Conservation (phyloP, 129 eudicot species). For the Helianthus tuberosus region DNA sequence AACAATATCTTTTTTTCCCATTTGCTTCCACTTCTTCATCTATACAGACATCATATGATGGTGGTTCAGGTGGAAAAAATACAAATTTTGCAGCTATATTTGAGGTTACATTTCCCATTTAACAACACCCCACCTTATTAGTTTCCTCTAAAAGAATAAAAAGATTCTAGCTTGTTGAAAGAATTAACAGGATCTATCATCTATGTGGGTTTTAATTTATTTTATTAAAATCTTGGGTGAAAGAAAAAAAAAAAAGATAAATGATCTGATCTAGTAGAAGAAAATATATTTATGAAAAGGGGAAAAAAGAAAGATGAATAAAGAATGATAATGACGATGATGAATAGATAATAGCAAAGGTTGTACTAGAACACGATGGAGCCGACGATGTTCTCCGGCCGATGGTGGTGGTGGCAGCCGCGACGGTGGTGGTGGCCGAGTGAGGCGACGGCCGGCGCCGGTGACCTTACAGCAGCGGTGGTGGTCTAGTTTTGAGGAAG, state of each 20-base stretch:
- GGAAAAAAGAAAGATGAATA: constrained; percentile 13
- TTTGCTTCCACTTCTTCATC: constrained; percentile 49
- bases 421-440: too few relatives aligned
- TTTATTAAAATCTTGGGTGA: background rate
- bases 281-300: background rate
- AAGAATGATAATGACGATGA: constrained; percentile 30
- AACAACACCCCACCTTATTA: constrained; percentile 49
- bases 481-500: too few relatives aligned
- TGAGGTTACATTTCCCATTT: constrained; percentile 97
- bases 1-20: constrained; percentile 51
- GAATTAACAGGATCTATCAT: background rate
- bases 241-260: constrained; percentile 12
- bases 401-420: too few relatives aligned
- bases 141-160: constrained; percentile 1
- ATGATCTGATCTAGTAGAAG: constrained; percentile 28
- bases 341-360: constrained; percentile 38
- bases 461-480: too few relatives aligned
- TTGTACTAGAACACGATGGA: too few relatives aligned
- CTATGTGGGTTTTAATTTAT: background rate
- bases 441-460: too few relatives aligned
- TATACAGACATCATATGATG: constrained; percentile 72
- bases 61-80: constrained; percentile 96
- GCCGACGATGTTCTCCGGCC: too few relatives aligned
- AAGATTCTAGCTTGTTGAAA: background rate
- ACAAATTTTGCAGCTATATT: constrained; percentile 93